Percentiles rank a stretch among this genome's conserved stretches.
phyloP scores from a whole-genome alignment of 2,329 filamentous ascomycete genomes.

The Xylaria sp. region DNA sequence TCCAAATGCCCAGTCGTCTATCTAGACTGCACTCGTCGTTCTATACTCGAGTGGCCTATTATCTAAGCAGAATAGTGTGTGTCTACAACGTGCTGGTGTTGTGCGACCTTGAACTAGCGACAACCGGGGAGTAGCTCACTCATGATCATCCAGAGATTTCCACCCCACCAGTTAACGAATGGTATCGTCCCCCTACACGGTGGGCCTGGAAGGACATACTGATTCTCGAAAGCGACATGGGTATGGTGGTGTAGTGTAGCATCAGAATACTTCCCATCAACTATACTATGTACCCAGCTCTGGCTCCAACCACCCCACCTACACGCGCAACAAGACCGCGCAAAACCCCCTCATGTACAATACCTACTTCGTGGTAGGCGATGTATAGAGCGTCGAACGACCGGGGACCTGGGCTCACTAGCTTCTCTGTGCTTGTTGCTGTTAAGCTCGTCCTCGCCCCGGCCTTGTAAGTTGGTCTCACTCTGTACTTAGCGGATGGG shows the following conservation, averaged over 20 bases:
- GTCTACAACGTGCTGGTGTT: slow-evolving; percentile 22
- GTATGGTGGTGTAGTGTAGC: not conserved
- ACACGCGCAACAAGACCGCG: not conserved
- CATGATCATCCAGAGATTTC: slow-evolving; percentile 30
- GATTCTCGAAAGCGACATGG: slow-evolving; percentile 16
- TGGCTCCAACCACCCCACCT: slow-evolving; percentile 9
- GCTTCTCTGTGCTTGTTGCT: slow-evolving; percentile 1
- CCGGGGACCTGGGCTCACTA: not conserved
- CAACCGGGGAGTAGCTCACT: slow-evolving; percentile 22
- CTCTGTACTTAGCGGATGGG: slow-evolving; percentile 1
- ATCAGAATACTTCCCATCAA: not conserved
- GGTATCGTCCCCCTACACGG: not conserved
- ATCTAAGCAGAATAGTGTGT: slow-evolving; percentile 24
- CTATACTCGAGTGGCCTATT: slow-evolving; percentile 13
- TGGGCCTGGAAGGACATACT: slow-evolving; percentile 8
- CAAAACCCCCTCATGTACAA: not conserved
- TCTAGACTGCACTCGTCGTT: not conserved
- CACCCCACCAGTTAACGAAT: slow-evolving; percentile 15
- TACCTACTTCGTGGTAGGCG: slow-evolving; percentile 1
- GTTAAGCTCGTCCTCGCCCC: not conserved
- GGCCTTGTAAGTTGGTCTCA: not conserved
- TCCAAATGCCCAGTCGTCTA: too few relatives aligned
- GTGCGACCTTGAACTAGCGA: slow-evolving; percentile 23
- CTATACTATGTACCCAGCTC: not conserved
- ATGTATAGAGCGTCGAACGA: not conserved